Evolutionary conservation across 495 filamentous ascomycete species (phyloP).

Genomic region (Aspergillus leporis): DNA sequence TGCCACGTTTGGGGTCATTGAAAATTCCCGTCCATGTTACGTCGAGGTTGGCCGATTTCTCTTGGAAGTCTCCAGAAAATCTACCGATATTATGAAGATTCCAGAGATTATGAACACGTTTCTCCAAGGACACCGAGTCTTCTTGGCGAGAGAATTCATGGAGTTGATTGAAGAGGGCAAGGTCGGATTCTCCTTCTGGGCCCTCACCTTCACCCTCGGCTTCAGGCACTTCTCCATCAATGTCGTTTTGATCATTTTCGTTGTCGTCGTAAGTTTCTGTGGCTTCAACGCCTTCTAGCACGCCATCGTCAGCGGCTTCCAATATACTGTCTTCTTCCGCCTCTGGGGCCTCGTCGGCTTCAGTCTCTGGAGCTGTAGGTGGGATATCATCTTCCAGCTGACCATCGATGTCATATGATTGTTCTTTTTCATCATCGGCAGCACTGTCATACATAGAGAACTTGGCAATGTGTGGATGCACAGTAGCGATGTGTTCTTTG

Average conservation of each 20-base stretch:
- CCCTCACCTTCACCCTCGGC: constrained; percentile 21
- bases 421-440: constrained; percentile 17
- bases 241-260: constrained; percentile 24
- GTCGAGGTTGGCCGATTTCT: constrained; percentile 27
- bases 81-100: constrained; percentile 53
- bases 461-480: constrained; percentile 35
- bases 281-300: constrained; percentile 25
- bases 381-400: constrained; percentile 16
- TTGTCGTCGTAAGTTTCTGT: constrained; percentile 25
- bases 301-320: constrained; percentile 21
- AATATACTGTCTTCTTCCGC: constrained; percentile 19
- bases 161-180: constrained; percentile 33
- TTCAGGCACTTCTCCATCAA: constrained; percentile 25
- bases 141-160: constrained; percentile 36
- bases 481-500: constrained; percentile 32
- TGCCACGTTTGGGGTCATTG: constrained; percentile 32
- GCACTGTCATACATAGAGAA: constrained; percentile 8
- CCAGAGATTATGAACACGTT: constrained; percentile 61
- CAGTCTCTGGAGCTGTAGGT: constrained; percentile 2
- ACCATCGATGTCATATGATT: constrained; percentile 16
- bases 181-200: constrained; percentile 22
- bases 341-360: constrained; percentile 7
- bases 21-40: constrained; percentile 36
- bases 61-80: constrained; percentile 43
- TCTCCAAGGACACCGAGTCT: constrained; percentile 55